Conservation (phyloP, 2,329 filamentous ascomycete genomes). For the Neurospora sp. region DNA sequence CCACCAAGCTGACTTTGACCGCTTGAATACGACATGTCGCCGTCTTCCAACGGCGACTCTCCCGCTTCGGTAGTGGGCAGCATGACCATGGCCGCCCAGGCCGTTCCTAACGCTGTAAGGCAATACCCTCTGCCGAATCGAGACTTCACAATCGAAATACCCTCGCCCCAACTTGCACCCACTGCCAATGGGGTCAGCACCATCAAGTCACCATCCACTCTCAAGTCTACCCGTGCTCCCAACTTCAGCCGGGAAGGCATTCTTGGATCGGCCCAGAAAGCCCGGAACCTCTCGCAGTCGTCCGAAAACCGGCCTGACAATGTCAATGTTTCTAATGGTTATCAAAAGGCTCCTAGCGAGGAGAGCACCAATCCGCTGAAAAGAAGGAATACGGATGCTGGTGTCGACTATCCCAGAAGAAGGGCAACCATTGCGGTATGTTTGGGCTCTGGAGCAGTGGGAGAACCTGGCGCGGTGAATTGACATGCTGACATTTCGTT, state of each 20-base stretch:
- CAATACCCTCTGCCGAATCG: conserved; percentile 35
- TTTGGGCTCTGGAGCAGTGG: conserved; percentile 12
- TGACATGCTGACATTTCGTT: conserved; percentile 4
- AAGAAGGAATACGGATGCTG: conserved; percentile 50
- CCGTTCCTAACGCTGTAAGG: conserved; percentile 27
- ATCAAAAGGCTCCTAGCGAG: conserved; percentile 36
- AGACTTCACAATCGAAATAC: conserved; percentile 41
- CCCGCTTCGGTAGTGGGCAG: conserved; percentile 31
- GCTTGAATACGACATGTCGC: conserved; percentile 31
- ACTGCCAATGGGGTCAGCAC: conserved; percentile 29
- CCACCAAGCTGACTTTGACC: not conserved
- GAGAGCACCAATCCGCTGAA: conserved; percentile 50
- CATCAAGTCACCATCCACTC: conserved; percentile 41
- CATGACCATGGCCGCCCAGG: conserved; percentile 21
- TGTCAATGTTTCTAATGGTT: conserved; percentile 30
- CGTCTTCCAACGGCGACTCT: conserved; percentile 44
- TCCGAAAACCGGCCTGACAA: conserved; percentile 37
- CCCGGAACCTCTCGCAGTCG: conserved; percentile 44
- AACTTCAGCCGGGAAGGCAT: conserved; percentile 46
- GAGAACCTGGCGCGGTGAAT: conserved; percentile 3
- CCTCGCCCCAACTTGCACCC: conserved; percentile 32
- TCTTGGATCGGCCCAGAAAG: conserved; percentile 41
- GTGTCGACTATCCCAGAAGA: conserved; percentile 53
- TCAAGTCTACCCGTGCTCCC: conserved; percentile 37
- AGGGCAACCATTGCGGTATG: conserved; percentile 57